Evolutionary conservation across 768 basidiomycete genomes (phyloP), one percentile per base, ranked within the genome.

Genomic region (Boletus bicolor): DNA sequence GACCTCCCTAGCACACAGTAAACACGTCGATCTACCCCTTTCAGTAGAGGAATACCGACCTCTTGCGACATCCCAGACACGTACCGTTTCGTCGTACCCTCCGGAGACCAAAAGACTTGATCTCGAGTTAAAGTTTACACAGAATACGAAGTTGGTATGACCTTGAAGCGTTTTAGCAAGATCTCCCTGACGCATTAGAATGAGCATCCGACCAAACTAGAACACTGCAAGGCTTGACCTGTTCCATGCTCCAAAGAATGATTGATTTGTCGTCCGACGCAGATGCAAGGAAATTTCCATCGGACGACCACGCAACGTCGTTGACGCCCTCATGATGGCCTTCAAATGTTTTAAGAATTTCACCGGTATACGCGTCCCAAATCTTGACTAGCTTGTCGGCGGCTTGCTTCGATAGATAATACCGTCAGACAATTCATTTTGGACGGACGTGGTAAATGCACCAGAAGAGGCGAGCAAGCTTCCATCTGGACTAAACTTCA

Each of bases 141-240:
- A 95, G 65, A 97, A 94, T 2, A 98, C 93, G 56, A 93, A 93
- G 65, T 91, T 94, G 10, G 94, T 94, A 66, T 99, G 96, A 0
- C 91, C 91, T 43, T 80, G 78, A 12, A 99, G 76, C 11, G 79
- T 82, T 58, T 87, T 89, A 7, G 84, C 79, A 55, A 78, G 73
- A 38, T 75, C 72, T 41, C 84, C 80, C 86, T 90, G 57, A 19
- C 7, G 43, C 15, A 39, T 38, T 9, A 6, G 30, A 38, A 44
- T 60, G 12, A 60, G 43, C 38, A 35, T 44, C 39, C 19, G 43
- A 28, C 12, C 9, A 38, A 54, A 38, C 46, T 7, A 19, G 59
- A 52, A 49, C 17, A 36, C 34, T 42, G 12, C 21, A 21, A 63
- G 68, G 56, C 7, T 65, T 43, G 57, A 88, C 90, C 51, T 77